These are phyloP conservation scores for Rheum nobile DNA, from an alignment of 148 eudicot genomes.

Conservation along the genomic window DNA sequence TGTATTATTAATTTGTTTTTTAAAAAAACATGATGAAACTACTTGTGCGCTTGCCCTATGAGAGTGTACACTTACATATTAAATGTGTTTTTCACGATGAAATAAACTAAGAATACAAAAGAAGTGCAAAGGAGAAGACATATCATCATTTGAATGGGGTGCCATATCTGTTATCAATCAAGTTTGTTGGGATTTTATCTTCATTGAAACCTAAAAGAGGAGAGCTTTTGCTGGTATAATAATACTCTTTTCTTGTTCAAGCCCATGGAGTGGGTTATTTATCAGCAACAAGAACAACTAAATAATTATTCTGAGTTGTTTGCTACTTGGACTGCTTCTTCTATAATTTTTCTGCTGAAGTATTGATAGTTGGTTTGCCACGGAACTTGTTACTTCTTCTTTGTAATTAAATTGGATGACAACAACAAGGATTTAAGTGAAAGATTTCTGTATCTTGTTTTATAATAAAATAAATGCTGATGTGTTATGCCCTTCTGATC, in stretches of 20 bases:
- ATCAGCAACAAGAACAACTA: not conserved
- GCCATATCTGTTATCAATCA: not conserved
- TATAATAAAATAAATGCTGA: not conserved
- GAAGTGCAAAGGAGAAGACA: not conserved
- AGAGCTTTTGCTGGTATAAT: not conserved
- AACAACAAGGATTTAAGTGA: not conserved
- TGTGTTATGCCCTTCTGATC: not conserved
- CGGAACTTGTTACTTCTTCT: not conserved
- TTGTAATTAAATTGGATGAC: not conserved
- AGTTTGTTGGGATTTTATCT: not conserved
- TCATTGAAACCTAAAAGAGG: not conserved
- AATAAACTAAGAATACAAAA: not conserved
- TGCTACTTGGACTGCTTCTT: not conserved
- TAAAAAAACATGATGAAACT: not conserved
- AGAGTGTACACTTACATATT: not conserved
- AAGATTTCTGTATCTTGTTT: not conserved
- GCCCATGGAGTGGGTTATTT: not conserved
- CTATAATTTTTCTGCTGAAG: not conserved
- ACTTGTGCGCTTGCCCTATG: not conserved
- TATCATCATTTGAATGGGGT: not conserved
- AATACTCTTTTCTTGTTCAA: not conserved
- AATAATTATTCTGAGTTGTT: not conserved
- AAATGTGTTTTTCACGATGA: not conserved
- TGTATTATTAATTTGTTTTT: not conserved
- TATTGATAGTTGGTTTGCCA: not conserved